Base-by-base conservation (phyloP, 257 asterid genomes). In the Thymus quinquecostatus region DNA sequence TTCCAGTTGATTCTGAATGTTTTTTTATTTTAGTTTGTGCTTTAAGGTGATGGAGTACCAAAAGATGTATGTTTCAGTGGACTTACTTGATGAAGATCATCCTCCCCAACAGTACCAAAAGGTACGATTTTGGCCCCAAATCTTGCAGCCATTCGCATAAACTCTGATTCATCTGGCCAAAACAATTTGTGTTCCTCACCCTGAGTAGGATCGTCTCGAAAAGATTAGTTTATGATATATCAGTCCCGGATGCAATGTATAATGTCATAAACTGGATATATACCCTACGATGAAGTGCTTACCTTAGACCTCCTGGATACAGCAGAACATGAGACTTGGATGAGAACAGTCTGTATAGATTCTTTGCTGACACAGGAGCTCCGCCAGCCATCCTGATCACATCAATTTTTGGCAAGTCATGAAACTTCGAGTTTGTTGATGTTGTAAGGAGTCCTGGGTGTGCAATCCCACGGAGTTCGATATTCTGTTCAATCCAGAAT, bases 51-150 rank as follows among this genome's bases (percentile, higher is more conserved):
- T 38, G 44, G 62, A 57, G 14, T 32, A 56, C 14, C 59, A 53
- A 21, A 54, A 8, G 28, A 21, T 21, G 60, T 2, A 13, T 27
- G 28, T 28, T 8, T 47, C 49, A 33, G 51, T 12, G 8, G 29
- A 64, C 65, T 53, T 64, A 64, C 73, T 56, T 73, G 72, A 65
- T 56, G 11, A 65, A 57, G 3, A 44, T 74, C 78, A 34, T 74
- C 78, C 60, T 66, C 77, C 48, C 77, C 72, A 55, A 73, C 72
- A 44, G 51, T 28, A 32, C 66, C 66, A 64, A 73, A 73, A 21
- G 78, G 78, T 56, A 74, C 45, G 34, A 66, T 74, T 47, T 44
- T 65, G 36, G 68, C 78, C 21, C 72, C 78, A 56, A 74, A 66
- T 65, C 48, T 65, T 6, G 60, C 61, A 4, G 78, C 78, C 73